A percentile compares a stretch with the other conserved stretches of the same genome.
Conservation (phyloP, 2,329 filamentous ascomycete species). For the Pseudogymnoascus sp. region DNA sequence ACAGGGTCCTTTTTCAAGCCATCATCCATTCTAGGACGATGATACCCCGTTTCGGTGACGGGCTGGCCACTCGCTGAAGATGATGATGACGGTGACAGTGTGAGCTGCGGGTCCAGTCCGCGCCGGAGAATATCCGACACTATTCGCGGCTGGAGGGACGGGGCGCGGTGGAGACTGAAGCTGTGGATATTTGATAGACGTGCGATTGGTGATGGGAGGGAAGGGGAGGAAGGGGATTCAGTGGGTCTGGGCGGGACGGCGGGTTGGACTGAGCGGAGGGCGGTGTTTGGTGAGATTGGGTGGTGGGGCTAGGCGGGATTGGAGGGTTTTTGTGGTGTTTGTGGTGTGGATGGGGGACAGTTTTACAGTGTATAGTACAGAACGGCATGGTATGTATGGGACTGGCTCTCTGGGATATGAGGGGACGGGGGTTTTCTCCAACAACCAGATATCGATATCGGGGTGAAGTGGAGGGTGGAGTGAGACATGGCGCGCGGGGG, state of each 20-base stretch:
- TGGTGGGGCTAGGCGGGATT: neutral
- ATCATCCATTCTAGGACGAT: neutral
- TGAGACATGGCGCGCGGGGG: neutral
- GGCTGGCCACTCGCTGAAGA: neutral
- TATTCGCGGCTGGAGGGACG: slow-evolving; percentile 3
- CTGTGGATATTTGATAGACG: neutral
- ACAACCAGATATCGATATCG: neutral
- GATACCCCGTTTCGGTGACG: neutral
- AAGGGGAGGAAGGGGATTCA: neutral
- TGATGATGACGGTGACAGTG: neutral
- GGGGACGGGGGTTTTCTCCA: neutral
- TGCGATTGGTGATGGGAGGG: neutral
- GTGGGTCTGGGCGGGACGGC: neutral
- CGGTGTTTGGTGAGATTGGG: neutral
- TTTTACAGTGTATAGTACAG: neutral
- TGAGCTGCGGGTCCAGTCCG: slow-evolving; percentile 3
- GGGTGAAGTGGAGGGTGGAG: neutral
- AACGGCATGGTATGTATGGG: neutral
- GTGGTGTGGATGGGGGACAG: neutral
- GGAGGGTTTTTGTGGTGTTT: neutral
- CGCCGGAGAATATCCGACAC: neutral
- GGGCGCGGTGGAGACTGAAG: neutral
- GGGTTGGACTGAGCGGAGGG: neutral
- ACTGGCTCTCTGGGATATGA: neutral
- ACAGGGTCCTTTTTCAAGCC: neutral